phyloP scores from a whole-genome alignment of 768 basidiomycete genomes.

The Lactifluus subvellereus region DNA sequence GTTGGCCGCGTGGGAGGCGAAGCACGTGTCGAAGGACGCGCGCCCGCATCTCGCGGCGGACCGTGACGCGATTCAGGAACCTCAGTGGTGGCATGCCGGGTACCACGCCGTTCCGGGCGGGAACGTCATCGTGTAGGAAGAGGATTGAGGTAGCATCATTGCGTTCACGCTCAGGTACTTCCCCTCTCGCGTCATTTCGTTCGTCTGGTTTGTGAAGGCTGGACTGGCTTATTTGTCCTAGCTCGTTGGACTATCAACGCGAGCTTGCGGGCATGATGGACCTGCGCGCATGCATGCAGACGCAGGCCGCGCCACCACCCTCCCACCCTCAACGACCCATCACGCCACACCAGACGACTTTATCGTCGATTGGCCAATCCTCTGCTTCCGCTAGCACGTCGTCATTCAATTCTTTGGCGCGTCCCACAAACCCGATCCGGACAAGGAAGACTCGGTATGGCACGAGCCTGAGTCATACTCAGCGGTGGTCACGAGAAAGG shows the following conservation, averaged over 20 bases:
- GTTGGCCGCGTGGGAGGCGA: slow-evolving; percentile 42
- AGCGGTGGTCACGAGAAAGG: slow-evolving; percentile 55
- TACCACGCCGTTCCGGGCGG: slow-evolving; percentile 64
- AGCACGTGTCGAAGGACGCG: slow-evolving; percentile 44
- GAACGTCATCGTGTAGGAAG: slow-evolving; percentile 59
- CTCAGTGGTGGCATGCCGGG: slow-evolving; percentile 58
- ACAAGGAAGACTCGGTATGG: slow-evolving; percentile 52
- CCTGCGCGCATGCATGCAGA: background rate
- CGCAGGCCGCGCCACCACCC: background rate
- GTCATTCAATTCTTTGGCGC: slow-evolving; percentile 47
- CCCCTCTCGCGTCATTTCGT: background rate
- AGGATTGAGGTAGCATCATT: slow-evolving; percentile 75
- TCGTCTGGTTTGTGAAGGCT: background rate
- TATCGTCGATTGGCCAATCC: slow-evolving; percentile 25
- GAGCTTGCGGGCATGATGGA: slow-evolving; percentile 33
- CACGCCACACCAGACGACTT: slow-evolving; percentile 12
- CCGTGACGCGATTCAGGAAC: slow-evolving; percentile 36
- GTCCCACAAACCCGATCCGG: slow-evolving; percentile 48
- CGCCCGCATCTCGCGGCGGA: slow-evolving; percentile 16
- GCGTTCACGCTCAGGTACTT: slow-evolving; percentile 66
- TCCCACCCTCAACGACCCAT: background rate
- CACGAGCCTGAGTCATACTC: slow-evolving; percentile 57
- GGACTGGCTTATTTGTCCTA: slow-evolving; percentile 27
- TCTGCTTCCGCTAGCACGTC: slow-evolving; percentile 30
- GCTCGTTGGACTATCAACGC: slow-evolving; percentile 53